Percentiles rank a stretch among this genome's conserved stretches.
Evolutionary conservation across 176 grass and related monocot genomes (phyloP).

Genomic region (Pharus latifolius): DNA sequence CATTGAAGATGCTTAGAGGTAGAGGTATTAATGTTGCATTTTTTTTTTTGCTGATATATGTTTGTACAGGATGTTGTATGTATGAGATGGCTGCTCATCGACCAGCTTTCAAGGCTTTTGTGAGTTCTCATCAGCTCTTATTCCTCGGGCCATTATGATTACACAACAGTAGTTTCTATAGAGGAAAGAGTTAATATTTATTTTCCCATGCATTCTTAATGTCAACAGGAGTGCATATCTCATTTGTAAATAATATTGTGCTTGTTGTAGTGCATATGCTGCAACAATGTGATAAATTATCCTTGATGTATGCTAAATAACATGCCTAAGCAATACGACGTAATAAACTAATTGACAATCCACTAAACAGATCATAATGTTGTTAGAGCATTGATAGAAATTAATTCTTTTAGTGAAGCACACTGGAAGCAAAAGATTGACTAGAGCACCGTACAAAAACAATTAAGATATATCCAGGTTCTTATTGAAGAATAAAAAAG

Average conservation of each 20-base stretch:
- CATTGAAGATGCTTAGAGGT: not conserved
- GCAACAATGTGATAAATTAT: not conserved
- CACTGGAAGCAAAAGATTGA: not conserved
- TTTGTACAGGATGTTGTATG: constrained; percentile 75
- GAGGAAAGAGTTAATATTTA: not conserved
- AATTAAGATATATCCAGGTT: not conserved
- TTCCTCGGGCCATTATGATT: not conserved
- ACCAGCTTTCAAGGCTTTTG: constrained; percentile 98
- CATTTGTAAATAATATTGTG: not conserved
- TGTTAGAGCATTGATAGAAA: not conserved
- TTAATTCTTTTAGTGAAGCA: not conserved
- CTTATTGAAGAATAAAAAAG: not conserved
- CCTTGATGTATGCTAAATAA: not conserved
- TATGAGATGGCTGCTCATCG: constrained; percentile 98
- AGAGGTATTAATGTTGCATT: not conserved
- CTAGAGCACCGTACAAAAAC: not conserved
- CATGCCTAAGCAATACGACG: not conserved
- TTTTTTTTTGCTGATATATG: constrained; percentile 11
- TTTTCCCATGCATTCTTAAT: constrained; percentile 5
- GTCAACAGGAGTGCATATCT: not conserved
- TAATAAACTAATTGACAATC: not conserved
- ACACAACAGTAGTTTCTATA: not conserved
- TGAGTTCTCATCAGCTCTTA: constrained; percentile 43
- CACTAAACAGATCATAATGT: not conserved
- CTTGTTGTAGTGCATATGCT: not conserved